A percentile compares a stretch with the other conserved stretches of the same genome.
These are phyloP conservation scores for Scytalidium sp. DNA, from an alignment of 2,329 filamentous ascomycete species.

Conservation along the genomic window DNA sequence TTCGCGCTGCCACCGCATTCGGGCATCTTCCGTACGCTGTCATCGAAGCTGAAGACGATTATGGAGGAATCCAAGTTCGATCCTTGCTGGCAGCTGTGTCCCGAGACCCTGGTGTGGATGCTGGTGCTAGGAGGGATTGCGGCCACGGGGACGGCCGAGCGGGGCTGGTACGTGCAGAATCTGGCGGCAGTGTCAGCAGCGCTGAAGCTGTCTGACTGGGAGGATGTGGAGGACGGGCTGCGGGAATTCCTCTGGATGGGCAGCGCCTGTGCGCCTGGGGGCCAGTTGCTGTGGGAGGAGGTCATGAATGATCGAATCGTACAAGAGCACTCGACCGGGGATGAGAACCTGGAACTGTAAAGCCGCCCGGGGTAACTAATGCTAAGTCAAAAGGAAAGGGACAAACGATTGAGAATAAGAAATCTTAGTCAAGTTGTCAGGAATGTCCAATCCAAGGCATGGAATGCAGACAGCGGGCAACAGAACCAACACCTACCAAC, in stretches of 20 bases:
- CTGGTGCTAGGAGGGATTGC: neutral
- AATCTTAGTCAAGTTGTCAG: too few species aligned
- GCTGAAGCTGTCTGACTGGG: neutral
- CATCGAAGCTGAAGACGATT: neutral
- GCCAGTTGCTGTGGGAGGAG: neutral
- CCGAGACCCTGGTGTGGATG: neutral
- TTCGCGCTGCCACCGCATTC: constrained; percentile 4
- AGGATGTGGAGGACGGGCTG: neutral
- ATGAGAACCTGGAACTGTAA: too few species aligned
- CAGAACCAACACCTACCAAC: too few species aligned
- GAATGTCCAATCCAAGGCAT: too few species aligned
- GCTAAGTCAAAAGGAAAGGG: neutral
- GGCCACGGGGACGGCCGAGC: neutral
- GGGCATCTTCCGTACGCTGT: neutral
- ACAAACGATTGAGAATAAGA: neutral
- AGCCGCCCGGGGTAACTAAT: too few species aligned
- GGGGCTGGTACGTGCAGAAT: neutral
- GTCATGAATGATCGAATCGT: neutral
- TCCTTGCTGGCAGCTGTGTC: neutral
- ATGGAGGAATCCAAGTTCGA: neutral
- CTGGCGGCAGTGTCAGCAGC: neutral
- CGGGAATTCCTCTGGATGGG: neutral
- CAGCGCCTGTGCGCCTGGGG: neutral
- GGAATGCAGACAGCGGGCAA: too few species aligned
- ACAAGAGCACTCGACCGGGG: neutral